These are phyloP conservation scores for Calonectria pteridis DNA, from an alignment of 2,329 filamentous ascomycete species.

Conservation along the genomic window DNA sequence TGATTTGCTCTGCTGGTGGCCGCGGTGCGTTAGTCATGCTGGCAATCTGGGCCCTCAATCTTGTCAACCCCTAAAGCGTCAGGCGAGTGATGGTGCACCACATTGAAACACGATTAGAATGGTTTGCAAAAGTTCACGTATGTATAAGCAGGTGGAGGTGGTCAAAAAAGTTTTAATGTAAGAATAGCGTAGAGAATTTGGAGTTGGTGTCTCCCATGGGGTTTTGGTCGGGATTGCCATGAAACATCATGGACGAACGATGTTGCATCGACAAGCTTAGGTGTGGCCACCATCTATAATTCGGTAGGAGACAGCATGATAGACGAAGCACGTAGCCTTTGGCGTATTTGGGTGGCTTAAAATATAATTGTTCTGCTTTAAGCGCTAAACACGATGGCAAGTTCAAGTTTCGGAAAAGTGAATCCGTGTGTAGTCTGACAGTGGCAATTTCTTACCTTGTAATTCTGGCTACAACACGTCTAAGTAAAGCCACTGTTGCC, in stretches of 20 bases:
- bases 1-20: not conserved
- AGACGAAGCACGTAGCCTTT: not conserved
- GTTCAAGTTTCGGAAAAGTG: not conserved
- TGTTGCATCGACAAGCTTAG: not conserved
- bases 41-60: conserved; percentile 22
- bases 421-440: not conserved
- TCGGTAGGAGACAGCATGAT: not conserved
- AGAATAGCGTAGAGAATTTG: not conserved
- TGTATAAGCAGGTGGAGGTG: not conserved
- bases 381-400: not conserved
- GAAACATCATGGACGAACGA: not conserved
- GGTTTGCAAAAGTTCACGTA: not conserved
- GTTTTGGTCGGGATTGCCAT: not conserved
- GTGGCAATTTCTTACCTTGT: not conserved
- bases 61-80: conserved; percentile 7
- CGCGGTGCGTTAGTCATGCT: conserved; percentile 8
- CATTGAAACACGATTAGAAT: not conserved
- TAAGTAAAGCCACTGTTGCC: not conserved
- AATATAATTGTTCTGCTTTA: not conserved
- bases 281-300: not conserved
- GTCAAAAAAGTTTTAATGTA: not conserved
- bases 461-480: not conserved
- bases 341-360: not conserved
- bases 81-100: not conserved
- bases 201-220: not conserved